Conservation (phyloP, 768 basidiomycete species). For the Lactifluus pinguis region DNA sequence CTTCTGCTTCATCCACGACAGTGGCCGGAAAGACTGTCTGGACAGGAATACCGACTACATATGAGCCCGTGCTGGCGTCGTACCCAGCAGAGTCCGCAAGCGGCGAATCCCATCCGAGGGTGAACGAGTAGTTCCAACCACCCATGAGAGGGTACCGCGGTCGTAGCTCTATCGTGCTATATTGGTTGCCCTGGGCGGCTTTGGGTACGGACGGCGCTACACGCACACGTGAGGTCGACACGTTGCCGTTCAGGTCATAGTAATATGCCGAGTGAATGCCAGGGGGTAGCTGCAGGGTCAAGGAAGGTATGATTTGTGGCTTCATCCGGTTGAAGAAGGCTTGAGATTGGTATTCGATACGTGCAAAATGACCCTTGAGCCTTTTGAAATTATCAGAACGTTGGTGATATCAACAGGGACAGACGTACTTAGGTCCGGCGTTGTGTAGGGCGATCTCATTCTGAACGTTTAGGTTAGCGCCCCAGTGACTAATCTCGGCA, state of each 20-base stretch:
- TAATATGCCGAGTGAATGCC: slow-evolving; percentile 79
- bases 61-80: slow-evolving; percentile 51
- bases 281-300: slow-evolving; percentile 76
- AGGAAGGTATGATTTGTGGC: slow-evolving; percentile 59
- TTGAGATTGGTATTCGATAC: slow-evolving; percentile 77
- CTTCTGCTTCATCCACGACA: slow-evolving; percentile 69
- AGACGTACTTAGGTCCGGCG: slow-evolving; percentile 76
- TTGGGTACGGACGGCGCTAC: slow-evolving; percentile 54
- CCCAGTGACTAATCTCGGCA: slow-evolving; percentile 97
- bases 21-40: slow-evolving; percentile 74
- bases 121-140: slow-evolving; percentile 96
- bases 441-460: slow-evolving; percentile 84
- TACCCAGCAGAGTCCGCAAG: slow-evolving; percentile 63
- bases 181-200: slow-evolving; percentile 40
- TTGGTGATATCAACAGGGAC: neutral
- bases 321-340: slow-evolving; percentile 56
- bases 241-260: slow-evolving; percentile 90
- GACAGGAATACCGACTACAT: slow-evolving; percentile 76
- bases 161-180: slow-evolving; percentile 68
- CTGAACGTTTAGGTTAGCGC: slow-evolving; percentile 86
- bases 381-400: slow-evolving; percentile 33
- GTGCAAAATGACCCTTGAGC: slow-evolving; percentile 92
- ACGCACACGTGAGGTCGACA: slow-evolving; percentile 86
- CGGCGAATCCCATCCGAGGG: slow-evolving; percentile 88
- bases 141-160: slow-evolving; percentile 92